Evolutionary conservation across 192 early-diverging fungal genomes (phyloP), one percentile per base, ranked within the genome.

Genomic region (Rhizophagus sp.): DNA sequence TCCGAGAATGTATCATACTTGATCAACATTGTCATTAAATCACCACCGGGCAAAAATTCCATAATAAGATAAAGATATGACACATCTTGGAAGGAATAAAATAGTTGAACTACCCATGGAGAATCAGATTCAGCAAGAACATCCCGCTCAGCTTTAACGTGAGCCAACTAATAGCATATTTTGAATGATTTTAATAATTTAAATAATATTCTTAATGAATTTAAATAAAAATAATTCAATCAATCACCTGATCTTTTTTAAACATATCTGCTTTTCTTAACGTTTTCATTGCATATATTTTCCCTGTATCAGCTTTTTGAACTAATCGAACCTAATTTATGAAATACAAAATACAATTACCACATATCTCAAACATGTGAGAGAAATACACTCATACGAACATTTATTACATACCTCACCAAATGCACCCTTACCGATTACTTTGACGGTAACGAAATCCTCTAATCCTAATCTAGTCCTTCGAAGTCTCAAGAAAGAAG

Each of bases 1-100:
- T 99, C 98, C 1, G 95, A 93, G 84, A 99, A 99, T 11, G 91
- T 95, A 83, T 99, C 97, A 84, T 97, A 97, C 83, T 97, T 97
- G 84, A 98, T 99, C 73, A 99, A 87, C 96, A 98, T 96, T 15
- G 96, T 97, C 97, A 99, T 99, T 89, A 99, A 88, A 86, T 99
- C 98, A 63, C 98, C 98, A 57, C 98, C 98, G 0, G 98, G 97
- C 76, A 97, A 84, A 75, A 98, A 99, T 89, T 99, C 98, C 98
- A 99, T 99, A 84, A 99, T 96, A 73, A 99, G 86, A 82, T 99
- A 99, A 50, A 99, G 89, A 82, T 96, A 96, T 72, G 91, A 87
- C 19, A 92, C 78, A 82, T 98, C 97, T 87, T 99, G 98, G 87
- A 99, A 99, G 30, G 97, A 99, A 84, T 96, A 99, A 82, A 95